Evolutionary conservation across 2,329 filamentous ascomycete species (phyloP), one percentile per base, ranked within the genome.

Genomic region (Samsoniella hepiali): DNA sequence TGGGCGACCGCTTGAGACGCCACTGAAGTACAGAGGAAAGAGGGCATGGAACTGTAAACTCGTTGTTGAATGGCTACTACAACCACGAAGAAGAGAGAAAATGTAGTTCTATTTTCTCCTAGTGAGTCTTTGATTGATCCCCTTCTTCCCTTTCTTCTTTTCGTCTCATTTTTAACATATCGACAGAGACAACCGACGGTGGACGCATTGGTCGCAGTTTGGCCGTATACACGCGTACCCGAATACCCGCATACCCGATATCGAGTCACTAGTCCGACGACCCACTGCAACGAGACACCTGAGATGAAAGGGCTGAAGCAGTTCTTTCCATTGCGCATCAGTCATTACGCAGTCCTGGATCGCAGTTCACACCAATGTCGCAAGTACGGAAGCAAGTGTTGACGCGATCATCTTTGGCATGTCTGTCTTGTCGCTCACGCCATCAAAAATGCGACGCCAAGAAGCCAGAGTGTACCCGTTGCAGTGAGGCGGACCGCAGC

Each of bases 371-470:
- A 31, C 15, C 44, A 27, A 62, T 64, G 58, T 62, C 47, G 3
- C 36, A 61, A 32, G 55, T 57, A 45, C 59, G 63, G 32, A 54
- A 64, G 49, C 55, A 60, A 42, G 49, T 58, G 11, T n/a, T 63
- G 9, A 63, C 69, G 13, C 69, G 70, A 45, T 76, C 73, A 0
- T 72, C 74, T 2, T 67, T 79, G 59, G 82, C 82, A 15, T 85
- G 82, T 68, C 77, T 83, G 10, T 78, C 78, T 34, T 84, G 82
- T 64, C 77, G 82, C 27, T 79, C 74, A 29, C 74, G 80, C 40
- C 82, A 84, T 69, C 70, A 84, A 42, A 83, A 83, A 67, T 85
- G 82, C 68, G 81, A 84, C 68, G 81, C 78, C 13, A 76, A 76
- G 36, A 75, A 78, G 17, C 80, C 81, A 5, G 76, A 74, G 55